Conservation (phyloP, 108 stramenopile species). For the Schizochytrium sp. region DNA sequence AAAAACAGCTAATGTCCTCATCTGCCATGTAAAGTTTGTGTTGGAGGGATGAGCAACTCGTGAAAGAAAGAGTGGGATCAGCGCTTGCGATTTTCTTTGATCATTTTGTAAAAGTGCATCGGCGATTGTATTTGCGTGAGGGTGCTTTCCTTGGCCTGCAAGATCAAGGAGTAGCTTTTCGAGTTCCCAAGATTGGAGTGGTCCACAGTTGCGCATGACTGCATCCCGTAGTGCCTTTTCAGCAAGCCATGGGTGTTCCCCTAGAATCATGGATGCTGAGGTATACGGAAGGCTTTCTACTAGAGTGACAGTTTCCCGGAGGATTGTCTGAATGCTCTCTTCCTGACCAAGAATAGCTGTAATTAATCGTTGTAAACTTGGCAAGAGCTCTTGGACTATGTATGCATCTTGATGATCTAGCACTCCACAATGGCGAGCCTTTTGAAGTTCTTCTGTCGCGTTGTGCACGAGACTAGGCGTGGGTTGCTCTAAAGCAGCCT, state of each 20-base stretch:
- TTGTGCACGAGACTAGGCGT: neutral
- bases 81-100: neutral
- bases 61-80: neutral
- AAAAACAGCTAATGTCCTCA: neutral
- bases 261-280: neutral
- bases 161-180: neutral
- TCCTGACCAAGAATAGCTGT: neutral
- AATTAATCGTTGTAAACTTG: neutral
- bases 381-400: neutral
- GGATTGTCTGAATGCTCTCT: neutral
- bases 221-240: neutral
- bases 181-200: neutral
- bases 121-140: neutral
- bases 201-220: neutral
- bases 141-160: neutral
- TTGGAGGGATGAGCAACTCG: neutral
- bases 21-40: neutral
- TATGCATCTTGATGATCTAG: neutral
- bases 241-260: constrained; percentile 29
- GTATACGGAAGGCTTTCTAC: neutral
- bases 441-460: neutral
- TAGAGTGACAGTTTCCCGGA: neutral
- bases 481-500: neutral
- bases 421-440: neutral
- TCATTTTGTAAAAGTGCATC: neutral